Base-by-base conservation (phyloP, 2,329 filamentous ascomycete species). In the Anthostomella pinea region DNA sequence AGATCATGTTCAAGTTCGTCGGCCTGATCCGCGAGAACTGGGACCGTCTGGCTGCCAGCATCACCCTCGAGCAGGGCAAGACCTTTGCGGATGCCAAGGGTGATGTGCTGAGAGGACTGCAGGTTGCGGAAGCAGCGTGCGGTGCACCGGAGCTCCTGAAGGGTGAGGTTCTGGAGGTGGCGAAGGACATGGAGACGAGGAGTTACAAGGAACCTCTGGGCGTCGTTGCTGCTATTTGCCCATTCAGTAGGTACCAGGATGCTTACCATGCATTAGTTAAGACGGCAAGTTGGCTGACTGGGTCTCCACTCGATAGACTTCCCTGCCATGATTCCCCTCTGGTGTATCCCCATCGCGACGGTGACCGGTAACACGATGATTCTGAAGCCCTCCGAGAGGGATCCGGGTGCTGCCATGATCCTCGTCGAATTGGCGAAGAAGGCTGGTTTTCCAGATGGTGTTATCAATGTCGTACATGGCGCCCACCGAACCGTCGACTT, bases 321-420 rank as follows among this genome's bases (percentile, higher is more conserved):
- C 68, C 87, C 87, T 27, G 87, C 87, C 53, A 94, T 94, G 87
- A 93, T 94, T 62, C 87, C 87, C 3, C 74, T 94, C n/a, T 94
- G 87, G 87, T 88, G 79, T 43, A 89, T 94, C 45, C 87, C 87
- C 24, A 85, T 93, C 52, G 87, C 87, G 30, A 87, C 86, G 27
- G 78, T 90, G 18, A 88, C 85, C 13, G 87, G 87, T 34, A 94
- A 94, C 70, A 90, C 85, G 10, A 71, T 89, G 40, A 79, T 94
- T 51, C 72, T 94, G 52, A 94, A 94, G 75, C 87, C 87, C 8
- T 91, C 87, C 1, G 87, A 94, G 69, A 80, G 87, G 40, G 87
- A 91, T 55, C 87, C 87, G 7, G 87, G 87, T 43, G 86, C 86
- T 8, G 81, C 83, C 55, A 89, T 93, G 83, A 91, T 93, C 57